Percentiles rank a stretch among this genome's conserved stretches.
phyloP scores from a whole-genome alignment of 2,329 filamentous ascomycete species.

The Pseudocercospora crystallina region DNA sequence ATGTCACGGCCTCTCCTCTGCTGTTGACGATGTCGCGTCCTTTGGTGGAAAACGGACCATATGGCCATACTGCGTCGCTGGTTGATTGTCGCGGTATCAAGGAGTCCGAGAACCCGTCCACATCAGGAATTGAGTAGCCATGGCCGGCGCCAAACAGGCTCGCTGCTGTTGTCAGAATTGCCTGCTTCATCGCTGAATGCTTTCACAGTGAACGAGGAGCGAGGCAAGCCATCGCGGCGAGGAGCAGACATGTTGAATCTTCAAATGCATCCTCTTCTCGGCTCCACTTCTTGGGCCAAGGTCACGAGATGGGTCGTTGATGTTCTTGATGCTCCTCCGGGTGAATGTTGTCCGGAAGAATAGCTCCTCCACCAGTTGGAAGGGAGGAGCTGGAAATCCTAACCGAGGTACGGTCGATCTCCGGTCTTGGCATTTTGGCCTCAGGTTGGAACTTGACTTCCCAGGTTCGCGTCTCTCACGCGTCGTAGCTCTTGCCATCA shows the following conservation, averaged over 20 bases:
- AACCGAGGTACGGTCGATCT: conserved; percentile 4
- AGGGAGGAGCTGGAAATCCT: background rate
- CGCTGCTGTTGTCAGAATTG: background rate
- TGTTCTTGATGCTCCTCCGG: background rate
- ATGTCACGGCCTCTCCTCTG: conserved; percentile 29
- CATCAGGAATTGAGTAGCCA: conserved; percentile 2
- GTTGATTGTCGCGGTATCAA: conserved; percentile 9
- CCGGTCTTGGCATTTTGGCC: too few species aligned
- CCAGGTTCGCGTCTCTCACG: too few species aligned
- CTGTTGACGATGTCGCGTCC: conserved; percentile 27
- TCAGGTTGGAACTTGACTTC: too few species aligned
- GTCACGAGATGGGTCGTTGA: background rate
- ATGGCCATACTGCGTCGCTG: conserved; percentile 20
- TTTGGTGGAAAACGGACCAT: conserved; percentile 38
- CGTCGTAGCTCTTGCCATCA: background rate
- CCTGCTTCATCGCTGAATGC: background rate
- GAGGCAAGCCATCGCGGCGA: conserved; percentile 1
- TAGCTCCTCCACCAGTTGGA: conserved; percentile 13
- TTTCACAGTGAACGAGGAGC: background rate
- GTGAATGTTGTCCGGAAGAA: conserved; percentile 8
- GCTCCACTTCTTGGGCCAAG: conserved; percentile 11
- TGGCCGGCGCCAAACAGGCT: background rate
- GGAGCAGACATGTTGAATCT: background rate
- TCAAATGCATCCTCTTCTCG: conserved; percentile 6
- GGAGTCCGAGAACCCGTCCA: background rate